Conservation (phyloP, 2,329 filamentous ascomycete species). For the Decorospora gaudefroyi region DNA sequence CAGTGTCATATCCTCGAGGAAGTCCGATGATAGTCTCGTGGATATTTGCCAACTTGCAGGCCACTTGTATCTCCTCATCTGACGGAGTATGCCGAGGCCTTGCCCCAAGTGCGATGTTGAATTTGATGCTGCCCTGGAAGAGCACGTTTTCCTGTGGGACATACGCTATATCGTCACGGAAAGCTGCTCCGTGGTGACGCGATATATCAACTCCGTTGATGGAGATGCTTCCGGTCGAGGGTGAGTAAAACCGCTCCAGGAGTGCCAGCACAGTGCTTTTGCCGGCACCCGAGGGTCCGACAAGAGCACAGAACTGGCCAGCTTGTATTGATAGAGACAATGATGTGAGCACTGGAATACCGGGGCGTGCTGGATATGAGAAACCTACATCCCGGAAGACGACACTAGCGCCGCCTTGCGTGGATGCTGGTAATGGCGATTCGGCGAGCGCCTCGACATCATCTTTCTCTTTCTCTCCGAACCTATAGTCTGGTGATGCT, state of each 20-base stretch:
- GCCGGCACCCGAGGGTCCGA: constrained; percentile 68
- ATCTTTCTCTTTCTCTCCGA: constrained; percentile 61
- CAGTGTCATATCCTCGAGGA: constrained; percentile 68
- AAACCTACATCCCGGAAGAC: constrained; percentile 65
- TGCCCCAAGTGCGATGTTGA: constrained; percentile 55
- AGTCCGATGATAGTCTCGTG: constrained; percentile 68
- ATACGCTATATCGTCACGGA: constrained; percentile 53
- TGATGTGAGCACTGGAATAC: constrained; percentile 60
- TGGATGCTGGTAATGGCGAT: constrained; percentile 66
- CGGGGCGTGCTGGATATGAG: constrained; percentile 66
- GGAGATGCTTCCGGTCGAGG: constrained; percentile 55
- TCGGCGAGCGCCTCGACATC: constrained; percentile 43
- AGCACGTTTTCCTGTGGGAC: constrained; percentile 56
- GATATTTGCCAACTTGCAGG: constrained; percentile 70
- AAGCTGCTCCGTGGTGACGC: constrained; percentile 44
- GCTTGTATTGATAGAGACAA: constrained; percentile 62
- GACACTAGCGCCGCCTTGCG: constrained; percentile 58
- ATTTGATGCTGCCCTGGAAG: constrained; percentile 55
- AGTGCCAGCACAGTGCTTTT: constrained; percentile 67
- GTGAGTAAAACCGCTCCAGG: constrained; percentile 60
- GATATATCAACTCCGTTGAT: constrained; percentile 59
- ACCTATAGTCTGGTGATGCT: constrained; percentile 80
- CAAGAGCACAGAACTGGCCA: constrained; percentile 66
- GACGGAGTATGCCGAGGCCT: constrained; percentile 60
- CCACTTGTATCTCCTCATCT: constrained; percentile 66